Base-by-base conservation (phyloP, 1,139 yeast genomes). In the Yamadazyma conglobata region DNA sequence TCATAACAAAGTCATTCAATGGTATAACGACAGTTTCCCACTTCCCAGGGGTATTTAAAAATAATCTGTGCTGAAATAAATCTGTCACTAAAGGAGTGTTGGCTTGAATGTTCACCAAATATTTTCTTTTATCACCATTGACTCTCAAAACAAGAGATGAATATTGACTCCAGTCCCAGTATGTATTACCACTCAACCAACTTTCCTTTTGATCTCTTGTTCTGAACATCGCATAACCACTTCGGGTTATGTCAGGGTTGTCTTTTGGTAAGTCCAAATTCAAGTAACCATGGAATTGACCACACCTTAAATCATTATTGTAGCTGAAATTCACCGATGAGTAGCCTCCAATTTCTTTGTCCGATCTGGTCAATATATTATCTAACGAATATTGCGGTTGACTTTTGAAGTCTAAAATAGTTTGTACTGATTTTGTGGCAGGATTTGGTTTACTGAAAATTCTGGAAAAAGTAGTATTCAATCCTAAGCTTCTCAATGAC, bases 221-320 rank as follows among this genome's bases (percentile, higher is more conserved):
- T 41, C 94, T 71, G 58, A 84, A 83, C 93, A 86, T 84, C 28
- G 94, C 88, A 59, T 86, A 86, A 2, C 95, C 95, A 5, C 86
- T 74, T 30, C 83, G 67, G 11, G 79, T 71, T 22, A 83, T 73
- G 31, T 77, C 81, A 0, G 88, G 87, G 27, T 74, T 68, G 41
- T 77, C 74, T 38, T 76, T 72, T 11, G 95, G 95, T 31, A 84
- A 71, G 44, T 83, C 88, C 43, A 82, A 70, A 52, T 79, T 83
- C 44, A 85, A 63, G 37, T 74, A 73, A 6, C 95, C 95, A 47
- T 72, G 73, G 58, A 85, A 85, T 38, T 70, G 74, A 4, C 78
- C 88, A 25, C 70, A 63, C 12, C 59, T 42, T 21, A 59, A 37
- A 35, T 50, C 49, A 31, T 60, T 46, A 41, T 64, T 58, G 21